These are phyloP conservation scores for Globisporangium spinosum DNA, from an alignment of 352 stramenopile species.

Conservation along the genomic window DNA sequence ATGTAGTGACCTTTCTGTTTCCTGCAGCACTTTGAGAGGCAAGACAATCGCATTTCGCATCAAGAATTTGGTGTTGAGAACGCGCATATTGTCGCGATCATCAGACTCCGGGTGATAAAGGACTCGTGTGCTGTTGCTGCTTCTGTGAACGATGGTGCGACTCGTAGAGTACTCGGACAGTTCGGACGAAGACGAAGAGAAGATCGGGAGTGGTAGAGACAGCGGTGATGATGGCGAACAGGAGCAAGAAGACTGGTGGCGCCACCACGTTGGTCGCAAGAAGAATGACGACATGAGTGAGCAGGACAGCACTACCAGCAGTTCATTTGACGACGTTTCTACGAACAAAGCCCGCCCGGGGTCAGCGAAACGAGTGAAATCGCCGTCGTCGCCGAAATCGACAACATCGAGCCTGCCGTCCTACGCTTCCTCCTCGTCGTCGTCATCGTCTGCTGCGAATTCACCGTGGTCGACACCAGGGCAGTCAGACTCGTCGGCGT, in stretches of 20 bases:
- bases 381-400: neutral
- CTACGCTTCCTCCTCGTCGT: conserved; percentile 2
- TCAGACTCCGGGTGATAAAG: neutral
- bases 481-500: neutral
- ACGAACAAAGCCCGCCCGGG: conserved; percentile 2
- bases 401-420: conserved; percentile 7
- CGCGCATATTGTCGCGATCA: neutral
- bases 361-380: conserved; percentile 8
- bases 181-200: conserved; percentile 11
- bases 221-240: neutral
- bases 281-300: conserved; percentile 4
- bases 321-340: neutral
- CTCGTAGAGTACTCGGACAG: conserved; percentile 22
- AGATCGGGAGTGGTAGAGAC: neutral
- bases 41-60: neutral
- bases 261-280: conserved; percentile 2
- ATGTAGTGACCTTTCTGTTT: neutral
- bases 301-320: conserved; percentile 7
- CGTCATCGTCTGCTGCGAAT: neutral
- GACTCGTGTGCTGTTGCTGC: neutral
- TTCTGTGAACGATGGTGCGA: conserved; percentile 9
- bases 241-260: neutral
- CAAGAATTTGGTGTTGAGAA: neutral
- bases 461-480: conserved; percentile 4
- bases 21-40: neutral